Conservation (phyloP, 2,329 filamentous ascomycete species). For the Venturia pyrina region DNA sequence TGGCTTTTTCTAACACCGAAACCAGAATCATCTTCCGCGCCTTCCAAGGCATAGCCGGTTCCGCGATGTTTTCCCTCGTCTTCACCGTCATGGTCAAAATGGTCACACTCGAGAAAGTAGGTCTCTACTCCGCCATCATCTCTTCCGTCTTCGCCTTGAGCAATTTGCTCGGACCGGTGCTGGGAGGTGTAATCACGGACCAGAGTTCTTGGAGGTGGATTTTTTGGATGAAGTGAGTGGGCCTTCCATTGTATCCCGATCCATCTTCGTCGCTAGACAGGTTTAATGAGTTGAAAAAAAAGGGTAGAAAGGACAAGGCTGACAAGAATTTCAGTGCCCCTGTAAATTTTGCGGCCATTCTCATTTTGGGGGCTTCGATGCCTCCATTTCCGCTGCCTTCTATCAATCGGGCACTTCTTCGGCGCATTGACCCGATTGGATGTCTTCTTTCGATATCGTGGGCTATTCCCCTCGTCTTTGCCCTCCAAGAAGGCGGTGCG, state of each 20-base stretch:
- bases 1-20: background rate
- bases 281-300: too few relatives aligned
- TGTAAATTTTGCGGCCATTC: background rate
- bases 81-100: conserved; percentile 5
- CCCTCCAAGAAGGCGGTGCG: conserved; percentile 1
- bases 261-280: too few relatives aligned
- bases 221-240: background rate
- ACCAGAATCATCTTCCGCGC: conserved; percentile 2
- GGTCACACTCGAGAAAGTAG: background rate
- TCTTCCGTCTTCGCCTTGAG: background rate
- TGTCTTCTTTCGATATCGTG: background rate
- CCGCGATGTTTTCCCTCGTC: background rate
- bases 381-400: background rate
- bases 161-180: background rate
- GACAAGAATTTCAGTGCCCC: background rate
- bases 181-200: conserved; percentile 5
- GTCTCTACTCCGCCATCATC: background rate
- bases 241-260: too few relatives aligned
- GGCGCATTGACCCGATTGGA: background rate
- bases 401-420: background rate
- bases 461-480: conserved; percentile 3
- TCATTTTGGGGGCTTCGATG: background rate
- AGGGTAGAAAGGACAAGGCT: background rate
- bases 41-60: conserved; percentile 8
- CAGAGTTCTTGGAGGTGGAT: conserved; percentile 9